A percentile compares a stretch with the other conserved stretches of the same genome.
Conservation (phyloP, 805 yeast species). For the Wickerhamiella occidentalis region DNA sequence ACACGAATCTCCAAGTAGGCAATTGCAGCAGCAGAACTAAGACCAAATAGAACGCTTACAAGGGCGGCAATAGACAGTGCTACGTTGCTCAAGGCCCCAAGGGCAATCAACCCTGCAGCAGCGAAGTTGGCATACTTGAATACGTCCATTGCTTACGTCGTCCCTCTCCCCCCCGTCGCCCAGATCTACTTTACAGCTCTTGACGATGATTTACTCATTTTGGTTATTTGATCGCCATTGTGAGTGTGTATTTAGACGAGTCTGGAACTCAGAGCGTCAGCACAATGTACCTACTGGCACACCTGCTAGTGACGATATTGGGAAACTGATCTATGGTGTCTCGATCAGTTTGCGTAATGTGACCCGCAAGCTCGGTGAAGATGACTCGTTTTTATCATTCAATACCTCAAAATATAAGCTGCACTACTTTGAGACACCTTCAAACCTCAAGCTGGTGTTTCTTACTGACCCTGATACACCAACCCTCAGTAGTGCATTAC, state of each 20-base stretch:
- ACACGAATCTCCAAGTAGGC: slow-evolving; percentile 34
- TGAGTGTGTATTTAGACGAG: slow-evolving; percentile 70
- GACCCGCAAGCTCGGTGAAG: slow-evolving; percentile 41
- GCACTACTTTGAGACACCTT: slow-evolving; percentile 68
- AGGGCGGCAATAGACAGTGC: slow-evolving; percentile 4
- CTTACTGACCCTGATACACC: slow-evolving; percentile 54
- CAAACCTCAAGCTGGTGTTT: slow-evolving; percentile 64
- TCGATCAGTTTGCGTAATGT: slow-evolving; percentile 68
- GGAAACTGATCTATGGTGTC: slow-evolving; percentile 77
- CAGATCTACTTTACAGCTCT: neutral
- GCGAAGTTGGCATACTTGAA: slow-evolving; percentile 11
- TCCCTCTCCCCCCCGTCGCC: neutral
- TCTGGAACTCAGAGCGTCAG: slow-evolving; percentile 36
- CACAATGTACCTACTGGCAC: slow-evolving; percentile 32
- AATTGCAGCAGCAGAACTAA: slow-evolving; percentile 22
- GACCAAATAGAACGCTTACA: slow-evolving; percentile 23
- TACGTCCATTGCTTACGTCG: slow-evolving; percentile 7
- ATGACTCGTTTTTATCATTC: slow-evolving; percentile 27
- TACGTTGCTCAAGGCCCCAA: slow-evolving; percentile 4
- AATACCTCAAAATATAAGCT: slow-evolving; percentile 61
- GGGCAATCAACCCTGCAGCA: slow-evolving; percentile 7
- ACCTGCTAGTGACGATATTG: slow-evolving; percentile 43
- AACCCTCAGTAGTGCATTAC: slow-evolving; percentile 42
- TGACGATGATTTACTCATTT: slow-evolving; percentile 50
- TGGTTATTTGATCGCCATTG: slow-evolving; percentile 91